A percentile compares a stretch with the other conserved stretches of the same genome.
Evolutionary conservation across 257 asterid species (phyloP).

Genomic region (Nyctanthes arbortristis): DNA sequence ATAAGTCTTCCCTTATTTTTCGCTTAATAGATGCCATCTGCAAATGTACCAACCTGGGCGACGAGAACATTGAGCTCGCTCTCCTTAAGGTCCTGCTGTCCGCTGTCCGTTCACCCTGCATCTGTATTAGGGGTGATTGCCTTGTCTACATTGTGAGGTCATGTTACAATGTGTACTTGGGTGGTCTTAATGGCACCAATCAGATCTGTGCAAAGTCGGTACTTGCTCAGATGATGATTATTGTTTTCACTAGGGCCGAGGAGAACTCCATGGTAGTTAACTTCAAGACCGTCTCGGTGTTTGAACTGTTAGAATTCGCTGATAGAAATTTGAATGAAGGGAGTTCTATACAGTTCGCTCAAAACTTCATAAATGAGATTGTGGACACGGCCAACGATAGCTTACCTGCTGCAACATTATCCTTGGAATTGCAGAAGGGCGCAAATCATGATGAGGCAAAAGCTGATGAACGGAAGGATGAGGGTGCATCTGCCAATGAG

Average conservation of each 20-base stretch:
- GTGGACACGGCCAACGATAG: conserved; percentile 74
- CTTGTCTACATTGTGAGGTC: conserved; percentile 84
- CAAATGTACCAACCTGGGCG: conserved; percentile 70
- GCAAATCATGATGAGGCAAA: too few species aligned
- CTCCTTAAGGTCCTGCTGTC: conserved; percentile 78
- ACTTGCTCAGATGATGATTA: conserved; percentile 94
- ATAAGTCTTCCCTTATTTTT: conserved; percentile 48
- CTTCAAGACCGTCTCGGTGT: conserved; percentile 66
- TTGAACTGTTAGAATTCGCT: conserved; percentile 81
- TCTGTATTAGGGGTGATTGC: conserved; percentile 71
- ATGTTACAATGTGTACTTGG: conserved; percentile 90
- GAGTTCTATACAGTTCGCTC: conserved; percentile 78
- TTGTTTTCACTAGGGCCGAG: conserved; percentile 83
- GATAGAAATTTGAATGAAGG: conserved; percentile 95
- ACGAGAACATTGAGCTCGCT: conserved; percentile 75
- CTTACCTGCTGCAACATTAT: conserved; percentile 37
- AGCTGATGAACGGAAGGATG: conserved; percentile 34
- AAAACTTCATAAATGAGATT: conserved; percentile 71
- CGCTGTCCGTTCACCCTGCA: conserved; percentile 81
- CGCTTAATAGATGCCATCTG: conserved; percentile 76
- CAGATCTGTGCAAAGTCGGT: conserved; percentile 98
- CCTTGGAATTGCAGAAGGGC: conserved; percentile 44
- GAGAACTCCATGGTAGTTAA: conserved; percentile 58
- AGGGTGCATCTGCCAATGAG: conserved; percentile 34
- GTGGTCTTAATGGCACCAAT: conserved; percentile 93